Base-by-base conservation (phyloP, 176 grass and related monocot species). In the Coix lacrymajobi region DNA sequence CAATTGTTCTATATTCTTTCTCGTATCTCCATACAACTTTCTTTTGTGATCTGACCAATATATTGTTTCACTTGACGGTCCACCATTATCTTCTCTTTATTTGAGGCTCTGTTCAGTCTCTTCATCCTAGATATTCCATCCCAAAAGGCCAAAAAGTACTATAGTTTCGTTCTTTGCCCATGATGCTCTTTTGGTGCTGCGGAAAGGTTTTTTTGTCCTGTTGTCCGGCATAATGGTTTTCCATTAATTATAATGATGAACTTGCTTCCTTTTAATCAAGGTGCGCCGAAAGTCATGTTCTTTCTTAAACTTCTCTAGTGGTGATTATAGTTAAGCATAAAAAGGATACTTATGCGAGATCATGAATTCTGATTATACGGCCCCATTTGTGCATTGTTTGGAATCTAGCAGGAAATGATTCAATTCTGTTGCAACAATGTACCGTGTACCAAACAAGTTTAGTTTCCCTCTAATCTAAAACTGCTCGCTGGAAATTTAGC, bases 221-320 rank as follows among this genome's bases (percentile, higher is more conserved):
- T 30, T 85, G 24, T n/a, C n/a, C n/a, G 81, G 13, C 22, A 83
- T 79, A 56, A 81, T 67, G 13, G 11, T 71, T 24, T 87, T 31
- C 46, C 38, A 19, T 46, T 71, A 30, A n/a, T 62, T 87, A 38
- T 48, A 68, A 63, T 69, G 62, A 58, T 62, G 7, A 62, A 49
- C 58, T 38, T 39, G 31, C 56, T 22, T 40, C 16, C 62, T 52
- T 83, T 62, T 39, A 15, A 14, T 58, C 13, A 16, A 39, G 62
- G 38, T 87, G 79, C 71, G 79, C 79, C 52, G 52, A 77, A 77
- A 83, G 79, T 24, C 49, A 37, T 77, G 79, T 85, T 11, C 33
- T 44, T 77, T 79, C 39, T n/a, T 62, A 13, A 29, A 71, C 39
- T 79, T 85, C 49, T 60, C 14, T 25, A 8, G 31, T 26, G 31